Evolutionary conservation across 805 yeast species (phyloP), one percentile per base, ranked within the genome.

Genomic region (Wickerhamiella sergipiensis): DNA sequence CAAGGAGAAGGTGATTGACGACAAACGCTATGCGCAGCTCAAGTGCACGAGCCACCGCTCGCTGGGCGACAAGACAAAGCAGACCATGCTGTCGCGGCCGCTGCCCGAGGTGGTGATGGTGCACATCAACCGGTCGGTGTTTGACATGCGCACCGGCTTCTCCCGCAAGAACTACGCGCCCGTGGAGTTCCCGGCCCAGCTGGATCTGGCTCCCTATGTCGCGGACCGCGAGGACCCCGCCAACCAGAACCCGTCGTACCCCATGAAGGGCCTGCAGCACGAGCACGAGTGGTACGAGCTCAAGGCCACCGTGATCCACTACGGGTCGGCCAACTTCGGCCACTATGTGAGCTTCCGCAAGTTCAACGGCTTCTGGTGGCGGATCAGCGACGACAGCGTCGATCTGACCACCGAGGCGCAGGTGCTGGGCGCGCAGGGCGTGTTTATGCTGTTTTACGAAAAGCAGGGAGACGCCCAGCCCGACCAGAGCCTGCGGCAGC

Each of bases 321-420:
- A 83, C 64, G 98, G 98, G 47, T 84, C 95, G 0, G 97, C 92
- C 60, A 88, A 90, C 60, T 92, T 87, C 64, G 98, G 98, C n/a
- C 98, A 90, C 66, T 90, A 90, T 63, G 85, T 90, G 54, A 87
- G 94, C 43, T 90, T 77, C 68, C 78, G 97, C 61, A 82, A 79
- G 60, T 75, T 70, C 52, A 76, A 95, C 57, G 92, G 89, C 2
- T 74, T 79, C 10, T 90, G 98, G 98, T 89, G 96, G 95, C 77
- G 95, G 63, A 82, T 89, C 18, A 83, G 92, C 59, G 98, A 92
- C 66, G 95, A 88, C 62, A 79, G 81, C 2, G 95, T 89, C 2
- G 79, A 86, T 53, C 74, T 85, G 31, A 87, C 86, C 2, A 76
- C 80, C 12, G 95, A 86, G 62, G 75, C 76, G 2, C 95, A 89